Percentiles rank a stretch among this genome's conserved stretches.
phyloP scores from a whole-genome alignment of 1,284 basidiomycete genomes.

The Exobasidium cylindrosporum region DNA sequence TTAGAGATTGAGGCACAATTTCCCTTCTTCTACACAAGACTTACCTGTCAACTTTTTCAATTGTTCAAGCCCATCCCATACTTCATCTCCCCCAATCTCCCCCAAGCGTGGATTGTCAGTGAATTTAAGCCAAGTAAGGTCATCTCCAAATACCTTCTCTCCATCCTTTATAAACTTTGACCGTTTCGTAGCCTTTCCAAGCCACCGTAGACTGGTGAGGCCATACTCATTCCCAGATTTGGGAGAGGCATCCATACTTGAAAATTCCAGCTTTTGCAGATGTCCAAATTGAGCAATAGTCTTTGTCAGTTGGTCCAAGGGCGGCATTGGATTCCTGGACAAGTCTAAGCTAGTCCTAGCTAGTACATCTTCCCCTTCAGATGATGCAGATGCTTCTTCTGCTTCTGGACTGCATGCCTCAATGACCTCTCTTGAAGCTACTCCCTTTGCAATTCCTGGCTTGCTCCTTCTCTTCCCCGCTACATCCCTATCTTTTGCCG shows the following conservation, averaged over 20 bases:
- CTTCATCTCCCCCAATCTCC: conserved; percentile 6
- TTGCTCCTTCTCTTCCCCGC: not conserved
- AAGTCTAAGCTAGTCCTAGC: conserved; percentile 31
- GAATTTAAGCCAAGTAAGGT: conserved; percentile 28
- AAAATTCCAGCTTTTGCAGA: conserved; percentile 43
- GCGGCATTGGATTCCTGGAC: conserved; percentile 36
- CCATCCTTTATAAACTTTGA: not conserved
- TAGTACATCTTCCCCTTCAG: conserved; percentile 16
- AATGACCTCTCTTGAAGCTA: not conserved
- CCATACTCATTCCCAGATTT: conserved; percentile 24
- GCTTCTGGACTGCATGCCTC: no score
- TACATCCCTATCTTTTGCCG: not conserved
- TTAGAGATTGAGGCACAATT: no score
- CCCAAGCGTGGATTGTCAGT: conserved; percentile 21
- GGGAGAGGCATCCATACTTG: conserved; percentile 33
- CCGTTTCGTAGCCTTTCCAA: conserved; percentile 17
- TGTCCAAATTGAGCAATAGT: conserved; percentile 40
- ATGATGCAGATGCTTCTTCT: not conserved
- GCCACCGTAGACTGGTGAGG: conserved; percentile 29
- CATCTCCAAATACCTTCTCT: conserved; percentile 13
- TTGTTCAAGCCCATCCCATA: conserved; percentile 13
- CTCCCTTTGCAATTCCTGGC: not conserved
- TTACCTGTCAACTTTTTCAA: conserved; percentile 9
- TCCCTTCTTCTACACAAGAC: no score
- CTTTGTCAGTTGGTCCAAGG: conserved; percentile 26